Percentiles rank a stretch among this genome's conserved stretches.
These are phyloP conservation scores for Cetraspora pellucida DNA, from an alignment of 192 early-diverging fungal genomes.

Conservation along the genomic window DNA sequence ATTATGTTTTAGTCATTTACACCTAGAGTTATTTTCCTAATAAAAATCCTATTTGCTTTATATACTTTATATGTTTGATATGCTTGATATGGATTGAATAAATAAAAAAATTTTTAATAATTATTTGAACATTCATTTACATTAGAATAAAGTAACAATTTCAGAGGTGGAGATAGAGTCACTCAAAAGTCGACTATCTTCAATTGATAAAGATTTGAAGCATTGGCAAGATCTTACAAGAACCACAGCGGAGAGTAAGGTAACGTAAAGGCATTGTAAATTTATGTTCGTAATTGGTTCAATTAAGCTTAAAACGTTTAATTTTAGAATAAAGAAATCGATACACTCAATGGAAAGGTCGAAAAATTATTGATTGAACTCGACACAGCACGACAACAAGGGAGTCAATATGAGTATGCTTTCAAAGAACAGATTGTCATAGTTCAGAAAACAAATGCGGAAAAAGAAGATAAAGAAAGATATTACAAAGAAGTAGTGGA, in stretches of 20 bases:
- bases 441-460: background rate
- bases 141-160: background rate
- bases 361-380: background rate
- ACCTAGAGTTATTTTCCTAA: background rate
- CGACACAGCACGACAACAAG: background rate
- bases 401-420: background rate
- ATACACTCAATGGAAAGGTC: background rate
- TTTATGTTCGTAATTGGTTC: background rate
- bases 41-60: background rate
- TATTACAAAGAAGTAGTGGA: background rate
- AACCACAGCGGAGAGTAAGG: background rate
- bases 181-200: background rate
- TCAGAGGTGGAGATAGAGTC: background rate
- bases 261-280: background rate
- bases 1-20: background rate
- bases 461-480: background rate
- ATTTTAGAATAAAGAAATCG: background rate
- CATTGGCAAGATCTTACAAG: conserved; percentile 10
- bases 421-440: conserved; percentile 7
- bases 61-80: no score
- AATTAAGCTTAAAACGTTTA: background rate
- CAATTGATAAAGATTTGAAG: background rate
- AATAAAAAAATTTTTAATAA: background rate
- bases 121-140: background rate
- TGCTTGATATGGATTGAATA: no score